Evolutionary conservation across 306 rosid genomes (phyloP).

Genomic region (Fagus sylvatica): DNA sequence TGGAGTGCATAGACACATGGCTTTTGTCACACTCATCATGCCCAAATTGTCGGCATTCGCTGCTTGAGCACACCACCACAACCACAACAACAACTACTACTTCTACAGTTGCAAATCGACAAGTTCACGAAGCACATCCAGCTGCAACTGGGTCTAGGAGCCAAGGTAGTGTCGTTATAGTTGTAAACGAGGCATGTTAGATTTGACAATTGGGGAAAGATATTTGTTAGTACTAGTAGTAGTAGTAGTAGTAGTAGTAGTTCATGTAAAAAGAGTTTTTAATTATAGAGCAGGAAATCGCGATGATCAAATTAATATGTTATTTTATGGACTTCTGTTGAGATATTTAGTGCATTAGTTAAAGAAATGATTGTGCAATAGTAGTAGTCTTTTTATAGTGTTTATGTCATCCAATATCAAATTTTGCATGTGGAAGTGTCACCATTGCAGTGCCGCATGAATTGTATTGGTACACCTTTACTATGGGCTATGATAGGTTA

Average conservation of each 20-base stretch:
- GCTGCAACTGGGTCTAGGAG: constrained; percentile 27
- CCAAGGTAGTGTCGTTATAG: constrained; percentile 24
- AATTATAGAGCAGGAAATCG: too few relatives aligned
- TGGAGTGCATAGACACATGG: constrained; percentile 85
- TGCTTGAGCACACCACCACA: constrained; percentile 30
- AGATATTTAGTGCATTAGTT: background rate
- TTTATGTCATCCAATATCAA: background rate
- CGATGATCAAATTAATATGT: too few relatives aligned
- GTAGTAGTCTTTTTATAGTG: background rate
- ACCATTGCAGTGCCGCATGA: background rate
- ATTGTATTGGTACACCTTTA: background rate
- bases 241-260: background rate
- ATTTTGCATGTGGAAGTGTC: background rate
- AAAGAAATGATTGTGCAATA: background rate
- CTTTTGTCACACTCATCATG: constrained; percentile 76
- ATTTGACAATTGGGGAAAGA: background rate
- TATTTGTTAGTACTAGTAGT: background rate
- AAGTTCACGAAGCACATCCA: background rate
- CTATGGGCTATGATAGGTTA: too few relatives aligned
- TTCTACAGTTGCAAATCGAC: background rate
- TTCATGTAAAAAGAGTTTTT: background rate
- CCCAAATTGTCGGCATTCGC: constrained; percentile 75
- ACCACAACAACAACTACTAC: too few relatives aligned
- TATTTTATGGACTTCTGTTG: background rate
- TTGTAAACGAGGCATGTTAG: constrained; percentile 37